Evolutionary conservation across 495 filamentous ascomycete species (phyloP).

Genomic region (Mycothermus thermophilus): DNA sequence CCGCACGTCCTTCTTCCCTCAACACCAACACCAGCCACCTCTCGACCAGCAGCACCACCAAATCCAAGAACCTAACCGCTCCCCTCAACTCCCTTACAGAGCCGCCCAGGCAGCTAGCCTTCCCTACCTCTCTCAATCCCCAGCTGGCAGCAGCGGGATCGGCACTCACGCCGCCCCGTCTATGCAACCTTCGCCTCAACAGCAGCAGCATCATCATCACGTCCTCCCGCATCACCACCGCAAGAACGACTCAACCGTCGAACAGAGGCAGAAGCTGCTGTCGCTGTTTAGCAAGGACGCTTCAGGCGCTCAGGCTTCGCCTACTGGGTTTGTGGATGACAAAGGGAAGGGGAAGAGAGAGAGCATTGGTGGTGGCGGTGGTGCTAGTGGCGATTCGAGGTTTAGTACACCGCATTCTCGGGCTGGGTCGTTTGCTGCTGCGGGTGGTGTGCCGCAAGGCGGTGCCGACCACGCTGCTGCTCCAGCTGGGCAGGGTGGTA

Average conservation of each 20-base stretch:
- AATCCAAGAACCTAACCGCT: conserved; percentile 9
- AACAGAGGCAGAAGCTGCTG: conserved; percentile 55
- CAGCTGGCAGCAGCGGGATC: no score
- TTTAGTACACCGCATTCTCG: conserved; percentile 26
- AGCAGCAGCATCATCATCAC: conserved; percentile 2
- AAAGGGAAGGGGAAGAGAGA: conserved; percentile 30
- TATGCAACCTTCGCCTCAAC: conserved; percentile 8
- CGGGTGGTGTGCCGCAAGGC: neutral
- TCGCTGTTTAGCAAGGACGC: conserved; percentile 54
- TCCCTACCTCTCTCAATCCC: conserved; percentile 11
- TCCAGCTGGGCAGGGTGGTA: no score
- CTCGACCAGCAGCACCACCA: no score
- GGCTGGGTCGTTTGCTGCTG: conserved; percentile 25
- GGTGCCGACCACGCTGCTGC: conserved; percentile 9
- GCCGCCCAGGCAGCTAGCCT: conserved; percentile 11
- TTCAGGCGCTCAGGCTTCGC: conserved; percentile 14
- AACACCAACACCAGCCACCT: no score
- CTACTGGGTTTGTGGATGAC: conserved; percentile 25
- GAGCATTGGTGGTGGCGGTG: conserved; percentile 7
- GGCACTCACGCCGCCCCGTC: conserved; percentile 5
- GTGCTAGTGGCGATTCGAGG: conserved; percentile 21
- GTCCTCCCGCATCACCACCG: conserved; percentile 6
- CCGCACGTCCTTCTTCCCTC: conserved; percentile 7
- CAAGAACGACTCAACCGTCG: conserved; percentile 29
- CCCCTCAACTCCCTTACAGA: conserved; percentile 7